A percentile compares a stretch with the other conserved stretches of the same genome.
Evolutionary conservation across 345 rosid species (phyloP).

Genomic region (Trapa incisa): DNA sequence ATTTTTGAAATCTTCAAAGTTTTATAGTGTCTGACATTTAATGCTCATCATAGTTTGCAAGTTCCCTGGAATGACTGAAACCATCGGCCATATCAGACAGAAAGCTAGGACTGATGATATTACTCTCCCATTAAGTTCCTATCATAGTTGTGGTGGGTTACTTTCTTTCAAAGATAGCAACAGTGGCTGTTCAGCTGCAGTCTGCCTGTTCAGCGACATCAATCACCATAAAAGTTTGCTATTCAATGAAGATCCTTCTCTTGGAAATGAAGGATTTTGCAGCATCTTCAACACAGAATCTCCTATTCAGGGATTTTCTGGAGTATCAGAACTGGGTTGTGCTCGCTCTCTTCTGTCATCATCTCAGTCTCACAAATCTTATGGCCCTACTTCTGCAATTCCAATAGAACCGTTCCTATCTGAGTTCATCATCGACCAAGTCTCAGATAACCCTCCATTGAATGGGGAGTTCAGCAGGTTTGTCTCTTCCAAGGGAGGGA

Average conservation of each 20-base stretch:
- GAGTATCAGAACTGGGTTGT: slow-evolving; percentile 39
- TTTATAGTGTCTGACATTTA: not conserved
- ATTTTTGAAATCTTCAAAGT: not conserved
- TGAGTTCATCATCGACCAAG: slow-evolving; percentile 15
- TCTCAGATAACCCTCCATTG: no score
- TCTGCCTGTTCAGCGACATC: slow-evolving; percentile 13
- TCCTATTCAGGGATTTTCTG: slow-evolving; percentile 31
- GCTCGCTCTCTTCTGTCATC: slow-evolving; percentile 99
- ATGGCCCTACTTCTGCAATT: slow-evolving; percentile 28
- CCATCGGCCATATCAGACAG: slow-evolving; percentile 29
- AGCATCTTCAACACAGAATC: slow-evolving; percentile 21
- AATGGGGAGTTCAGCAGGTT: slow-evolving; percentile 7
- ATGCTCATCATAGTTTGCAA: not conserved
- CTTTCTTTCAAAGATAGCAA: slow-evolving; percentile 17
- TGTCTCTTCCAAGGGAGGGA: slow-evolving; percentile 8
- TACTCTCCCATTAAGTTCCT: slow-evolving; percentile 19
- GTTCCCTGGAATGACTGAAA: slow-evolving; percentile 22
- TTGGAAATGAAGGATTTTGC: slow-evolving; percentile 26
- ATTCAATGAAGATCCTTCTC: slow-evolving; percentile 16
- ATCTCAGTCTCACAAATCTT: slow-evolving; percentile 38
- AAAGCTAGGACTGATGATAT: slow-evolving; percentile 31
- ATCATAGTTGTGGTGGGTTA: slow-evolving; percentile 11
- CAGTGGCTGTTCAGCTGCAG: slow-evolving; percentile 14
- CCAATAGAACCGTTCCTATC: slow-evolving; percentile 22
- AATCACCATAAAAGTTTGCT: slow-evolving; percentile 7